These are phyloP conservation scores for Diaporthe vaccinii DNA, from an alignment of 2,329 filamentous ascomycete species.

Conservation along the genomic window DNA sequence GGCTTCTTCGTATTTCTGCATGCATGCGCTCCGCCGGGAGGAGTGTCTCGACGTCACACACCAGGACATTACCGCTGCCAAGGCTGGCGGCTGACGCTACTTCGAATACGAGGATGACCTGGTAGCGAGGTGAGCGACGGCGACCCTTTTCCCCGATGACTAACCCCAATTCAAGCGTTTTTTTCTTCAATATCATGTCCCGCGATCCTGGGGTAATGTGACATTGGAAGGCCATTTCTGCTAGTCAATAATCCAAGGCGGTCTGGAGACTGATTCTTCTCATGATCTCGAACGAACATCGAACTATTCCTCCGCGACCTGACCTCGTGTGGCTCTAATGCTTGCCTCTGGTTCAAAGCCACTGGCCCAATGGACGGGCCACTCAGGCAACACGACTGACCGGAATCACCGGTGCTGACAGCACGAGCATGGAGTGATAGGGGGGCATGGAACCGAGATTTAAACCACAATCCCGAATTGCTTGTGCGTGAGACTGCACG, in stretches of 20 bases:
- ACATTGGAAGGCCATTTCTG: neutral
- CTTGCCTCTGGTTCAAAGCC: no score
- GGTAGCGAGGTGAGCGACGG: conserved; percentile 11
- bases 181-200: conserved; percentile 3
- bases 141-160: neutral
- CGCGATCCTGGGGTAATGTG: conserved; percentile 18
- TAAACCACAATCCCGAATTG: neutral
- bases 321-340: neutral
- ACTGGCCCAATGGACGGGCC: neutral
- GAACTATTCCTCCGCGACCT: no score
- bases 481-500: conserved; percentile 1
- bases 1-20: conserved; percentile 29
- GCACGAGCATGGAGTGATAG: neutral
- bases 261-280: neutral
- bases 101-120: conserved; percentile 28
- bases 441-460: neutral
- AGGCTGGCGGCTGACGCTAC: conserved; percentile 17
- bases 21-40: conserved; percentile 9
- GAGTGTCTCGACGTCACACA: conserved; percentile 21
- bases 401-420: conserved; percentile 22
- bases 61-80: conserved; percentile 27
- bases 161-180: conserved; percentile 12
- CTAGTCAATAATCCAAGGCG: conserved; percentile 16
- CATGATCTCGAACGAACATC: neutral
- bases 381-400: neutral